phyloP scores from a whole-genome alignment of 192 early-diverging fungal genomes.

The Coemansia nantahalensis region DNA sequence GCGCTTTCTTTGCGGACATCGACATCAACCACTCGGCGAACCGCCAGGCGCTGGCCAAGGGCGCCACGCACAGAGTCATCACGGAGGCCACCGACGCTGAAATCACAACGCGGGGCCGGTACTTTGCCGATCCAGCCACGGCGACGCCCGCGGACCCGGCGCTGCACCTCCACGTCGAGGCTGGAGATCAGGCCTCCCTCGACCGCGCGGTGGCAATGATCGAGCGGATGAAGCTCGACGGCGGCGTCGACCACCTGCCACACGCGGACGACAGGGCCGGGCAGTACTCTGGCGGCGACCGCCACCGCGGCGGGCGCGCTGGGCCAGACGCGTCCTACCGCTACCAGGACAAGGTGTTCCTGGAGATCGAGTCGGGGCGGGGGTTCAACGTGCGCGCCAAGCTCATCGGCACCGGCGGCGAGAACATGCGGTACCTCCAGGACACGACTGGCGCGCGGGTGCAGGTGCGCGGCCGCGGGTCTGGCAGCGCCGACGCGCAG shows the following conservation, averaged over 20 bases:
- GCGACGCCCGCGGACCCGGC: conserved; percentile 78
- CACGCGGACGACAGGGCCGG: neutral
- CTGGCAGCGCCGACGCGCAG: conserved; percentile 68
- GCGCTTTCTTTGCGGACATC: conserved; percentile 59
- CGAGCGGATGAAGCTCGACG: conserved; percentile 58
- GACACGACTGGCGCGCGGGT: conserved; percentile 72
- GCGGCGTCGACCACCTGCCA: neutral
- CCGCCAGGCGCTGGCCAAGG: conserved; percentile 76
- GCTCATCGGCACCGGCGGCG: conserved; percentile 75
- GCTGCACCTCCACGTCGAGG: conserved; percentile 75
- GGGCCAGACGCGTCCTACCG: conserved; percentile 5
- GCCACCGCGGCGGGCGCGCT: conserved; percentile 34
- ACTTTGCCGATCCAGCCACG: conserved; percentile 69
- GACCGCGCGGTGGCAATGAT: conserved; percentile 72
- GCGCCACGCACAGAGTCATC: conserved; percentile 68
- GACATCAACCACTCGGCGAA: conserved; percentile 82
- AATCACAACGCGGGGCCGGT: conserved; percentile 80
- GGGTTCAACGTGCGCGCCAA: conserved; percentile 82
- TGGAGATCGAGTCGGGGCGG: conserved; percentile 73
- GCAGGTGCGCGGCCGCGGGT: conserved; percentile 80
- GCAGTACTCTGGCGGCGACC: conserved; percentile 13
- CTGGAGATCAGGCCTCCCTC: conserved; percentile 60
- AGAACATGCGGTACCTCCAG: conserved; percentile 88
- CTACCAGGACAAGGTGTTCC: conserved; percentile 64
- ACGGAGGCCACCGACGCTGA: conserved; percentile 70